Conservation (phyloP, 345 rosid genomes). For the Draba incana region DNA sequence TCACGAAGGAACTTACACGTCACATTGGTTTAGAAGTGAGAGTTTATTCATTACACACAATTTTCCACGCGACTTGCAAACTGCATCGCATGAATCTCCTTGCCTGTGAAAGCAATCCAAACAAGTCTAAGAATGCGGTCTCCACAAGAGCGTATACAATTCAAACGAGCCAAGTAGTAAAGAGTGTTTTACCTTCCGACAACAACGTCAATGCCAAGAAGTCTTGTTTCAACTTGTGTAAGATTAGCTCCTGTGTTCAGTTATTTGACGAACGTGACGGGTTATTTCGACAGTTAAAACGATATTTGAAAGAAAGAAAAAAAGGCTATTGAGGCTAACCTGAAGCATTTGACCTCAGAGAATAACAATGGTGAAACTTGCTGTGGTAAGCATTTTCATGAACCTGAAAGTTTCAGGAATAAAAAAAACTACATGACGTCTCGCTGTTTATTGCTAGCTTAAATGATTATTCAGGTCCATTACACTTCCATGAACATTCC, state of each 20-base stretch:
- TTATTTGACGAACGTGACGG: not conserved
- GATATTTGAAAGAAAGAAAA: not conserved
- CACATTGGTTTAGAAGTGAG: slow-evolving; percentile 81
- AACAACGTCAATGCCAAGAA: slow-evolving; percentile 75
- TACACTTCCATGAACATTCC: slow-evolving; percentile 15
- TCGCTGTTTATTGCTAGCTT: not conserved
- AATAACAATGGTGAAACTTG: slow-evolving; percentile 92
- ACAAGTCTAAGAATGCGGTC: slow-evolving; percentile 1
- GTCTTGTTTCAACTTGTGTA: slow-evolving; percentile 63
- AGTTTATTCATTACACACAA: slow-evolving; percentile 90
- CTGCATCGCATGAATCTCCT: slow-evolving; percentile 86
- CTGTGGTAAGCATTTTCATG: slow-evolving; percentile 95
- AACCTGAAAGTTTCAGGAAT: slow-evolving; percentile 55
- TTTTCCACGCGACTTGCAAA: slow-evolving; percentile 79
- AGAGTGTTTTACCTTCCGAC: slow-evolving; percentile 65
- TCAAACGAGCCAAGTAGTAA: not conserved
- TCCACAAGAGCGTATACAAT: slow-evolving; percentile 22
- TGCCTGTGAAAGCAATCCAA: slow-evolving; percentile 54
- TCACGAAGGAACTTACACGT: slow-evolving; percentile 55
- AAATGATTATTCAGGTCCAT: not conserved
- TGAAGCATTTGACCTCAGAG: slow-evolving; percentile 73
- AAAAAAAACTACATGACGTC: not conserved
- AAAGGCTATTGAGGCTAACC: slow-evolving; percentile 48
- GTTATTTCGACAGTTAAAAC: not conserved
- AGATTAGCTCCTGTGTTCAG: slow-evolving; percentile 44